phyloP scores from a whole-genome alignment of 164 flowering plant species.

The Amborella trichopoda region DNA sequence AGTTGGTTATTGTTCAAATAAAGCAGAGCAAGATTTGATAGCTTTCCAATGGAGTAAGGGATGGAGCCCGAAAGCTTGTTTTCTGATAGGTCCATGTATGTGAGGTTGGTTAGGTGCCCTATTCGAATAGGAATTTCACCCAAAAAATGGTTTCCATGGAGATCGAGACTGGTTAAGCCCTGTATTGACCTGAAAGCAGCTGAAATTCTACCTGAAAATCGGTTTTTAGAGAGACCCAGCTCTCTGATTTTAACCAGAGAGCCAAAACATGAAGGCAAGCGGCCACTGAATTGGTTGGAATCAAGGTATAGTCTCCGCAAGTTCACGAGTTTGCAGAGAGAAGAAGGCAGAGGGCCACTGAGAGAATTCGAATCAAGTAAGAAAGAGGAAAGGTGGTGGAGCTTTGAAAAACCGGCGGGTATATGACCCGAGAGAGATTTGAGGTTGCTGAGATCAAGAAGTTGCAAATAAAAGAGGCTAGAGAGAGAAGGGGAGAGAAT shows the following conservation, averaged over 20 bases:
- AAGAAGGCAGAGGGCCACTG: conserved; percentile 34
- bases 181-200: conserved; percentile 23
- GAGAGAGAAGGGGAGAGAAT: conserved; percentile 46
- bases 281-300: conserved; percentile 34
- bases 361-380: conserved; percentile 38
- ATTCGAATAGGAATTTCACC: conserved; percentile 35
- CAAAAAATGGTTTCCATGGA: conserved; percentile 28
- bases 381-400: conserved; percentile 25
- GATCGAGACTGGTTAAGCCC: conserved; percentile 21
- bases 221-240: conserved; percentile 40
- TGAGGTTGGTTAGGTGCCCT: conserved; percentile 32
- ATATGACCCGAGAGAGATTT: conserved; percentile 38
- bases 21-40: conserved; percentile 16
- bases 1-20: conserved; percentile 41
- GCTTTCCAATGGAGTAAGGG: conserved; percentile 34
- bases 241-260: conserved; percentile 19
- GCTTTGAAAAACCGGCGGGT: conserved; percentile 40
- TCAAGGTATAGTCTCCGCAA: conserved; percentile 32
- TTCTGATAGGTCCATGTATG: conserved; percentile 31
- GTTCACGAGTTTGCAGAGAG: conserved; percentile 21
- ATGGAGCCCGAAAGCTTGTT: conserved; percentile 40
- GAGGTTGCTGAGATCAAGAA: conserved; percentile 49
- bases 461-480: conserved; percentile 28
- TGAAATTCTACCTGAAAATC: conserved; percentile 36
- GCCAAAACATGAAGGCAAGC: conserved; percentile 19